Conservation (phyloP, 2,329 filamentous ascomycete species). For the Dactylellina sp. region DNA sequence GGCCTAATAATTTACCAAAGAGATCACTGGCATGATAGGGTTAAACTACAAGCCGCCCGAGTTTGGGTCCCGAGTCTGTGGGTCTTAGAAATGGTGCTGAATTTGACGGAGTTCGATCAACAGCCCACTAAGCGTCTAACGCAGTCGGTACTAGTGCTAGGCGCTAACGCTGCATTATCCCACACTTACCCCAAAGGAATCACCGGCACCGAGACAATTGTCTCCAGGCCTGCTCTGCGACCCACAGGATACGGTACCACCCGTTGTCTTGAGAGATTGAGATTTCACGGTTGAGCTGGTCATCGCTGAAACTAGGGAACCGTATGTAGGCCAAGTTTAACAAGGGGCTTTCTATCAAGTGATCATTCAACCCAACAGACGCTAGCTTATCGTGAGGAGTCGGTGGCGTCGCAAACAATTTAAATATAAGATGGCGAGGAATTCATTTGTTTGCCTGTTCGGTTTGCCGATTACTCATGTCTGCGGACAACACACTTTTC, state of each 20-base stretch:
- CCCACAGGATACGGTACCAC: slow-evolving; percentile 19
- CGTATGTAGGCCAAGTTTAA: neutral
- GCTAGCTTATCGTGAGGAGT: slow-evolving; percentile 18
- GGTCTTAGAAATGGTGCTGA: slow-evolving; percentile 14
- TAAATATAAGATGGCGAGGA: slow-evolving; percentile 24
- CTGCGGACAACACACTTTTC: too few species aligned
- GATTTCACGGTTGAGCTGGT: slow-evolving; percentile 3
- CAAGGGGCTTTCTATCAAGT: neutral
- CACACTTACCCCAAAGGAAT: slow-evolving; percentile 13
- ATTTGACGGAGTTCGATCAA: slow-evolving; percentile 38
- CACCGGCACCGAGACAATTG: slow-evolving; percentile 4
- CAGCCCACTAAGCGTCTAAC: slow-evolving; percentile 13
- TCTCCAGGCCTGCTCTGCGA: neutral
- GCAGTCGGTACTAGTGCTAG: slow-evolving; percentile 12
- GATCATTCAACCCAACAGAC: neutral
- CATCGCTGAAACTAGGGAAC: too few species aligned
- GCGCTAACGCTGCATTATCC: slow-evolving; percentile 1
- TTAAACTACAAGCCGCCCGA: neutral
- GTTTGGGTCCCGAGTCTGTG: slow-evolving; percentile 3
- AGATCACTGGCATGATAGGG: neutral
- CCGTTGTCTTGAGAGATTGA: slow-evolving; percentile 20
- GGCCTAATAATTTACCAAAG: too few species aligned
- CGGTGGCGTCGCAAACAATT: neutral
- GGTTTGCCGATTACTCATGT: slow-evolving; percentile 11
- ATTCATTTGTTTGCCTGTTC: neutral